Evolutionary conservation across 805 yeast genomes (phyloP).

Genomic region (Torulaspora franciscae): DNA sequence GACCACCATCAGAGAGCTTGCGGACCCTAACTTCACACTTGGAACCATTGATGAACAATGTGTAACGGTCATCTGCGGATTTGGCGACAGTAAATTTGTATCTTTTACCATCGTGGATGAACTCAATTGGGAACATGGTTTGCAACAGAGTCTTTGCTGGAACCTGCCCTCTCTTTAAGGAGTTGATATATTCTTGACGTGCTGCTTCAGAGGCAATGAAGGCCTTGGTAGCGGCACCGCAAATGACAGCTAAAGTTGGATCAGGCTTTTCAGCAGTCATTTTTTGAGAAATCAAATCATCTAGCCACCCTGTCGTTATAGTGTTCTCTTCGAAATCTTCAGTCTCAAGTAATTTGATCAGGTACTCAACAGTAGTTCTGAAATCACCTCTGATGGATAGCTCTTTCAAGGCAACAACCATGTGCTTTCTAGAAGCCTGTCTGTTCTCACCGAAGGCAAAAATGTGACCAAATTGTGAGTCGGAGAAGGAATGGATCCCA

Average conservation of each 20-base stretch:
- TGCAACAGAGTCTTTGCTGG: slow-evolving; percentile 75
- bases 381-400: slow-evolving; percentile 97
- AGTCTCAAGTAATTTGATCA: slow-evolving; percentile 90
- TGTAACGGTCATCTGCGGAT: slow-evolving; percentile 78
- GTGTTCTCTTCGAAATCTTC: slow-evolving; percentile 95
- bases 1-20: slow-evolving; percentile 90
- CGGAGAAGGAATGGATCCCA: slow-evolving; percentile 95
- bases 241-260: slow-evolving; percentile 78
- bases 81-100: slow-evolving; percentile 95
- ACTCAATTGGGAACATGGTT: slow-evolving; percentile 88
- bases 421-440: slow-evolving; percentile 95
- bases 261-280: slow-evolving; percentile 98
- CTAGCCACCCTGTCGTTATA: slow-evolving; percentile 98
- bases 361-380: slow-evolving; percentile 95
- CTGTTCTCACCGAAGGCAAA: slow-evolving; percentile 99
- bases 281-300: slow-evolving; percentile 87
- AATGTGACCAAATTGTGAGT: slow-evolving; percentile 98
- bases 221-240: slow-evolving; percentile 98
- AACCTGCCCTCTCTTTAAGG: slow-evolving; percentile 94
- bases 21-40: slow-evolving; percentile 83
- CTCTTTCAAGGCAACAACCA: slow-evolving; percentile 98
- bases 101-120: slow-evolving; percentile 89
- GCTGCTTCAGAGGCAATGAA: slow-evolving; percentile 71
- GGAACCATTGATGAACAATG: slow-evolving; percentile 89
- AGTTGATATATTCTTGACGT: slow-evolving; percentile 59